phyloP scores from a whole-genome alignment of 495 filamentous ascomycete species.

The Xylaria venustula region DNA sequence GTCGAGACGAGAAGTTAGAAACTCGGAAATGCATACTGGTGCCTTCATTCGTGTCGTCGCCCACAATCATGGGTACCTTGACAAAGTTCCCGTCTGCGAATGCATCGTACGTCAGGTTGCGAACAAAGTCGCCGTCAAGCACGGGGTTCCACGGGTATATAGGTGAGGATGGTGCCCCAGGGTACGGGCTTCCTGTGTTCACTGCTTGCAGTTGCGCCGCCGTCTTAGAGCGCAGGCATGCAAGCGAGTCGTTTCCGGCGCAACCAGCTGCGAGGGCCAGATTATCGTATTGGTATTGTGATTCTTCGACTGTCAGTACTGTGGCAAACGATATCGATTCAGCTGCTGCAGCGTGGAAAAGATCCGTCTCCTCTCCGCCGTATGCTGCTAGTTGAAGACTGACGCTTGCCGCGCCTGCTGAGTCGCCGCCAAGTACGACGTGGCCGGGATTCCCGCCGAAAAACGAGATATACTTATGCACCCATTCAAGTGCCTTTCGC shows the following conservation, averaged over 20 bases:
- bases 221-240: constrained; percentile 57
- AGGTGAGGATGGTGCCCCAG: constrained; percentile 45
- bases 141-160: constrained; percentile 61
- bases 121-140: constrained; percentile 58
- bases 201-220: constrained; percentile 48
- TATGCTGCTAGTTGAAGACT: constrained; percentile 33
- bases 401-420: constrained; percentile 56
- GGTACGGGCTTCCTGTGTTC: constrained; percentile 56
- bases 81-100: constrained; percentile 61
- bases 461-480: constrained; percentile 61
- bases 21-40: constrained; percentile 23
- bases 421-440: constrained; percentile 67
- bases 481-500: constrained; percentile 68
- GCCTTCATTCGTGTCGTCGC: constrained; percentile 71
- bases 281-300: constrained; percentile 64
- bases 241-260: constrained; percentile 42
- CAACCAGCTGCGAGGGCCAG: constrained; percentile 60
- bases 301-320: constrained; percentile 56
- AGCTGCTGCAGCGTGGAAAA: constrained; percentile 64
- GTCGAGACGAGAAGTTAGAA: too few species aligned
- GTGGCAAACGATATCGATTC: constrained; percentile 66
- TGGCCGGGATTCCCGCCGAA: constrained; percentile 66
- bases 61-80: constrained; percentile 68
- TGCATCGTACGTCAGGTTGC: constrained; percentile 57
- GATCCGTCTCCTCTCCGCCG: constrained; percentile 44